Evolutionary conservation across 768 basidiomycete genomes (phyloP).

Genomic region (Amanita rimosa): DNA sequence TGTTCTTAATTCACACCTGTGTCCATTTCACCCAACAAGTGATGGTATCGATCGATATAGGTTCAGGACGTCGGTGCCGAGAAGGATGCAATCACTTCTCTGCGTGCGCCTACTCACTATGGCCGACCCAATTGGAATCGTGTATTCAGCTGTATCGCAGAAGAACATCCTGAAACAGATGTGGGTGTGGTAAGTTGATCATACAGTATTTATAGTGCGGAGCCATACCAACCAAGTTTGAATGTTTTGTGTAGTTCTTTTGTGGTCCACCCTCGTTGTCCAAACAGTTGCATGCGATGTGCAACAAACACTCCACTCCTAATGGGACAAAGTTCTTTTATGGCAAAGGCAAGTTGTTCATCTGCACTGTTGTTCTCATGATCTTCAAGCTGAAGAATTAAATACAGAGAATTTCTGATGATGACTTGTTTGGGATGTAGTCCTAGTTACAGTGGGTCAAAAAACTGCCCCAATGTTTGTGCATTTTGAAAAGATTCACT

Average conservation of each 20-base stretch:
- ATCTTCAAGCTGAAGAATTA: not conserved
- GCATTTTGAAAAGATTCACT: too few species aligned
- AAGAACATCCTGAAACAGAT: constrained; percentile 83
- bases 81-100: constrained; percentile 80
- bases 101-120: constrained; percentile 89
- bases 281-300: constrained; percentile 61
- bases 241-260: constrained; percentile 60
- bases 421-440: not conserved
- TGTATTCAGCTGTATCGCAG: constrained; percentile 59
- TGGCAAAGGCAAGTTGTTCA: constrained; percentile 64
- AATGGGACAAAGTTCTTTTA: constrained; percentile 82
- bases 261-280: constrained; percentile 75
- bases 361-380: not conserved
- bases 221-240: too few species aligned
- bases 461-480: too few species aligned
- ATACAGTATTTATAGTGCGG: too few species aligned
- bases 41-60: constrained; percentile 21
- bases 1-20: not conserved
- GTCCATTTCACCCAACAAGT: not conserved
- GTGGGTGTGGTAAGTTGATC: constrained; percentile 62
- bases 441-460: too few species aligned
- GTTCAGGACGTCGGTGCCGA: constrained; percentile 89
- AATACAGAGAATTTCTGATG: not conserved
- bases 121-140: constrained; percentile 83
- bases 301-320: constrained; percentile 76